A percentile compares a stretch with the other conserved stretches of the same genome.
Evolutionary conservation across 495 filamentous ascomycete species (phyloP).

Genomic region (Friedmanniomyces simplex): DNA sequence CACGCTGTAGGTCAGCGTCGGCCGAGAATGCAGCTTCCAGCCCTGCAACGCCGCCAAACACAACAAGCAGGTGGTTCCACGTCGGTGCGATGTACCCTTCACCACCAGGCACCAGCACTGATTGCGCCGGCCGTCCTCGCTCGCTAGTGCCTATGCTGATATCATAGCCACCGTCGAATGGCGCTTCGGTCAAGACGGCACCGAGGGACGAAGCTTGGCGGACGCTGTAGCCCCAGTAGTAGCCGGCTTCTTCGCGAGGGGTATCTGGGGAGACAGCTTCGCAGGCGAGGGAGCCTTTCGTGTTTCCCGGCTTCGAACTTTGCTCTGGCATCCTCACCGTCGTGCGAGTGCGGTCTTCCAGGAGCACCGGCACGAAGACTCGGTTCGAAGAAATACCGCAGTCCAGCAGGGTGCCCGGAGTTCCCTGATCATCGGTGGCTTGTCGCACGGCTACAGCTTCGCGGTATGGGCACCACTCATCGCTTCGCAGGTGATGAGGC

Average conservation of each 20-base stretch:
- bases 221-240: constrained; percentile 67
- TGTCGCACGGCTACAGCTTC: constrained; percentile 51
- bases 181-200: constrained; percentile 47
- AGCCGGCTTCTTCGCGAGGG: constrained; percentile 57
- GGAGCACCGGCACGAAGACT: constrained; percentile 42
- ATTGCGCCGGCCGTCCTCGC: constrained; percentile 46
- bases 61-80: constrained; percentile 58
- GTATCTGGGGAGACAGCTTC: constrained; percentile 48
- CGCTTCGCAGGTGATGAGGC: constrained; percentile 57
- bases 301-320: neutral
- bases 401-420: constrained; percentile 42
- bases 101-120: constrained; percentile 1
- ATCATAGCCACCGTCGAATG: constrained; percentile 36
- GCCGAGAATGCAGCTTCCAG: constrained; percentile 58
- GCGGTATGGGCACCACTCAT: constrained; percentile 60
- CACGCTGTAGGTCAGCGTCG: constrained; percentile 43
- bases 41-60: constrained; percentile 64
- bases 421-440: neutral
- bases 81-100: constrained; percentile 9
- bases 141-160: constrained; percentile 65
- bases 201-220: constrained; percentile 50
- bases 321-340: constrained; percentile 50
- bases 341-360: constrained; percentile 51
- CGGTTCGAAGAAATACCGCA: constrained; percentile 39
- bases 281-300: neutral